Evolutionary conservation across 2,329 filamentous ascomycete species (phyloP).

Genomic region (Incumbomyces delicatus): DNA sequence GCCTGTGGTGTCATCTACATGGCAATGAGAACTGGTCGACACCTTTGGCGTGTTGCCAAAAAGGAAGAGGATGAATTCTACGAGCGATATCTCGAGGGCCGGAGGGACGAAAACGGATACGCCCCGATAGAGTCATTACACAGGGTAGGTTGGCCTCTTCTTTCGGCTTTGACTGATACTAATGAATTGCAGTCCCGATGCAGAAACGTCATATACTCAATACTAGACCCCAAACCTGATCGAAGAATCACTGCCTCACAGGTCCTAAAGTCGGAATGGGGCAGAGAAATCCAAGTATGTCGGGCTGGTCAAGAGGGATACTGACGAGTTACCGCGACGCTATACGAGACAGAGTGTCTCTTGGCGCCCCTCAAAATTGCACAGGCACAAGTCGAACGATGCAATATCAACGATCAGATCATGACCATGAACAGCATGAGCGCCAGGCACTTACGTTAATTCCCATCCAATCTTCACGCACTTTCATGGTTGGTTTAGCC

Average conservation of each 20-base stretch:
- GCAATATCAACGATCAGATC: too few species aligned
- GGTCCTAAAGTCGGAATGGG: slow-evolving; percentile 97
- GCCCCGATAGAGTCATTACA: slow-evolving; percentile 91
- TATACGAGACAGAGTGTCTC: too few species aligned
- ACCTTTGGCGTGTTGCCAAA: slow-evolving; percentile 93
- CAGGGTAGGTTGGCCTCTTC: slow-evolving; percentile 56
- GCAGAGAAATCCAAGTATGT: slow-evolving; percentile 92
- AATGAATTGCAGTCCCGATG: slow-evolving; percentile 64
- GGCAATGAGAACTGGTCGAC: slow-evolving; percentile 94
- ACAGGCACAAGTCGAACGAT: too few species aligned
- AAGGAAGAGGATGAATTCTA: slow-evolving; percentile 98
- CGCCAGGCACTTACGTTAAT: too few species aligned
- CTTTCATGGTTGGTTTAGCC: too few species aligned
- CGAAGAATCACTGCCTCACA: slow-evolving; percentile 92
- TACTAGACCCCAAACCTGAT: slow-evolving; percentile 85
- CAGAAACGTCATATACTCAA: slow-evolving; percentile 97
- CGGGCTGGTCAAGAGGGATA: slow-evolving; percentile 93
- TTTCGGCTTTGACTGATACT: slow-evolving; percentile 11
- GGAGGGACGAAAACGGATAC: slow-evolving; percentile 90
- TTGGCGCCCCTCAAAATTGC: too few species aligned
- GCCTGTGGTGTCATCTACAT: slow-evolving; percentile 98
- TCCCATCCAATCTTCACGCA: too few species aligned
- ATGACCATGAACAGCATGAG: too few species aligned
- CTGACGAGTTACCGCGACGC: background rate
- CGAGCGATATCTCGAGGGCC: slow-evolving; percentile 81